phyloP scores from a whole-genome alignment of 169 alveolate genomes.

The Babesia sp. region DNA sequence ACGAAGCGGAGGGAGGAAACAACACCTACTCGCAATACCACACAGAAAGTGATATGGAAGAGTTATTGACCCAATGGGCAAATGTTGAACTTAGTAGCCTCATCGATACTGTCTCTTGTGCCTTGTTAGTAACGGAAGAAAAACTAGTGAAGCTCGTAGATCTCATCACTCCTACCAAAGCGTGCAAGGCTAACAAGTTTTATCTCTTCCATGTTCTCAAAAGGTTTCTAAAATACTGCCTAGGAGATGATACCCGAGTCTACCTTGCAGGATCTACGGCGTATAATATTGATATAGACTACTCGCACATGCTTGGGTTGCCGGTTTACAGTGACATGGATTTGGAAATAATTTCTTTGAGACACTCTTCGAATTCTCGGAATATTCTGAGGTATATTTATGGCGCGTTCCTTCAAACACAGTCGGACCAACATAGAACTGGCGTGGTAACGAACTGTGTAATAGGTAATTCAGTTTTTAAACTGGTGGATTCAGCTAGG shows the following conservation, averaged over 20 bases:
- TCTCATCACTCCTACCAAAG: conserved; percentile 42
- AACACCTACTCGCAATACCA: too few relatives aligned
- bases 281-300: conserved; percentile 62
- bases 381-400: conserved; percentile 44
- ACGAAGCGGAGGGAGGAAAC: too few relatives aligned
- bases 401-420: conserved; percentile 36
- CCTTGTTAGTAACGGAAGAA: conserved; percentile 47
- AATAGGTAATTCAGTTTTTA: conserved; percentile 68
- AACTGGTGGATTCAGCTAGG: conserved; percentile 85
- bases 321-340: conserved; percentile 59
- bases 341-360: conserved; percentile 31
- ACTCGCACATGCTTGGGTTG: conserved; percentile 21
- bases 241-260: conserved; percentile 61
- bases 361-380: conserved; percentile 42
- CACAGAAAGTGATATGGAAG: too few relatives aligned
- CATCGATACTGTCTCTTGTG: conserved; percentile 45
- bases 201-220: conserved; percentile 43
- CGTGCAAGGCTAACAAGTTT: conserved; percentile 41
- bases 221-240: conserved; percentile 48
- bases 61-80: too few relatives aligned
- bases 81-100: too few relatives aligned
- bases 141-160: conserved; percentile 19
- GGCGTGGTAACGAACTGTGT: conserved; percentile 44
- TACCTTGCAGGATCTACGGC: conserved; percentile 67
- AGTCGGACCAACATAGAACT: conserved; percentile 17